phyloP scores from a whole-genome alignment of 768 basidiomycete species.

The Suillus bovinus region DNA sequence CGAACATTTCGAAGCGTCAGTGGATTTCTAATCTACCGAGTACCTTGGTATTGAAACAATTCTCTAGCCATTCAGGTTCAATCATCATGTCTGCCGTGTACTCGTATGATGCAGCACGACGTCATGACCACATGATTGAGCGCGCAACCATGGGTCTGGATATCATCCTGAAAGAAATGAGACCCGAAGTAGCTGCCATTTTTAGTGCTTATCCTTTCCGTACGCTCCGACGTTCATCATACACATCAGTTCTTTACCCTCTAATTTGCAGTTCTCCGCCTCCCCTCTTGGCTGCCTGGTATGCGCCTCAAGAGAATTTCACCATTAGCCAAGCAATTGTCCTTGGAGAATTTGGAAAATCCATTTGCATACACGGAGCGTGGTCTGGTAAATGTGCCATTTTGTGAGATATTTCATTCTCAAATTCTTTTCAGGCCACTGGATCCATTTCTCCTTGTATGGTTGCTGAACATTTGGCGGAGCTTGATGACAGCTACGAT shows the following conservation, averaged over 20 bases:
- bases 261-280: constrained; percentile 6
- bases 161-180: constrained; percentile 2
- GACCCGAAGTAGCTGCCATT: constrained; percentile 7
- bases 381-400: constrained; percentile 5
- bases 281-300: constrained; percentile 17
- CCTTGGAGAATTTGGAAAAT: constrained; percentile 5
- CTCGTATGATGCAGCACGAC: constrained; percentile 9
- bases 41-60: neutral
- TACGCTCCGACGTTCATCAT: constrained; percentile 13
- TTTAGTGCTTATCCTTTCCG: constrained; percentile 11
- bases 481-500: neutral
- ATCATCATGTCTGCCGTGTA: constrained; percentile 13
- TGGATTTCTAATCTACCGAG: neutral
- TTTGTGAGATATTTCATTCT: neutral
- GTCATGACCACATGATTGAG: constrained; percentile 1
- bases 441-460: constrained; percentile 20
- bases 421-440: constrained; percentile 15
- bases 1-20: constrained; percentile 2
- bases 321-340: neutral
- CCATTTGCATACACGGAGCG: constrained; percentile 10
- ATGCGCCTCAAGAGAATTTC: constrained; percentile 10
- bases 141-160: neutral
- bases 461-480: constrained; percentile 9
- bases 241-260: constrained; percentile 11
- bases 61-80: constrained; percentile 10